phyloP scores from a whole-genome alignment of 768 basidiomycete species.

The Mycena filopes region DNA sequence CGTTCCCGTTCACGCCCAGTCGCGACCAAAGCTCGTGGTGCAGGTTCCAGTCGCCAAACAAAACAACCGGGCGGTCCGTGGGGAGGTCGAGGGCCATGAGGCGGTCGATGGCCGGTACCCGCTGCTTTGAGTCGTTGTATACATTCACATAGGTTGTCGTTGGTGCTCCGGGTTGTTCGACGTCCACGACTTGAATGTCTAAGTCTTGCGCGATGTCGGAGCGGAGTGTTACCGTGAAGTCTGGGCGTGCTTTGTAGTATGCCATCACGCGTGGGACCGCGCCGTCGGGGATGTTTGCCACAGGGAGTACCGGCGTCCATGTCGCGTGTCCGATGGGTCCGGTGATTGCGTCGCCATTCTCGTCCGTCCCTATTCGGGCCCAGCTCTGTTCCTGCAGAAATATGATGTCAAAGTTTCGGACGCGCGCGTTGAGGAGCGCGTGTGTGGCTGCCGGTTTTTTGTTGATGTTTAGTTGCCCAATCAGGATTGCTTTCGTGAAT shows the following conservation, averaged over 20 bases:
- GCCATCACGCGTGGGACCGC: constrained; percentile 26
- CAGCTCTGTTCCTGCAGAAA: constrained; percentile 41
- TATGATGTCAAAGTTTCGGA: constrained; percentile 36
- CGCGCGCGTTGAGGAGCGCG: constrained; percentile 10
- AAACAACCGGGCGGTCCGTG: background rate
- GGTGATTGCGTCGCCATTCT: constrained; percentile 4
- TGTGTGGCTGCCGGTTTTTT: background rate
- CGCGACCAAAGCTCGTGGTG: constrained; percentile 16
- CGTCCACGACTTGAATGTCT: constrained; percentile 39
- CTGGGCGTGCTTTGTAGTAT: constrained; percentile 27
- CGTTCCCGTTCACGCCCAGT: background rate
- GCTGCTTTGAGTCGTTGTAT: constrained; percentile 37
- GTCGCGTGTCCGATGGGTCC: constrained; percentile 20
- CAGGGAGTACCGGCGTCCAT: constrained; percentile 28
- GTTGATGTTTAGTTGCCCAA: constrained; percentile 17
- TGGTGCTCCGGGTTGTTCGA: constrained; percentile 29
- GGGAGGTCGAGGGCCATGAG: background rate
- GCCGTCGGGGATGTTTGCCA: background rate
- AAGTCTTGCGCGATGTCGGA: constrained; percentile 37
- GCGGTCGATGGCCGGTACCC: background rate
- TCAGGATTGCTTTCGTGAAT: constrained; percentile 2
- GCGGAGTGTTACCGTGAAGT: constrained; percentile 37
- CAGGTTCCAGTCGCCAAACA: constrained; percentile 6
- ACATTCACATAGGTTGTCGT: constrained; percentile 37
- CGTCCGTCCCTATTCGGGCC: constrained; percentile 31